Evolutionary conservation across 2,329 filamentous ascomycete species (phyloP), one percentile per base, ranked within the genome.

Genomic region (Venturiaceae sp.): DNA sequence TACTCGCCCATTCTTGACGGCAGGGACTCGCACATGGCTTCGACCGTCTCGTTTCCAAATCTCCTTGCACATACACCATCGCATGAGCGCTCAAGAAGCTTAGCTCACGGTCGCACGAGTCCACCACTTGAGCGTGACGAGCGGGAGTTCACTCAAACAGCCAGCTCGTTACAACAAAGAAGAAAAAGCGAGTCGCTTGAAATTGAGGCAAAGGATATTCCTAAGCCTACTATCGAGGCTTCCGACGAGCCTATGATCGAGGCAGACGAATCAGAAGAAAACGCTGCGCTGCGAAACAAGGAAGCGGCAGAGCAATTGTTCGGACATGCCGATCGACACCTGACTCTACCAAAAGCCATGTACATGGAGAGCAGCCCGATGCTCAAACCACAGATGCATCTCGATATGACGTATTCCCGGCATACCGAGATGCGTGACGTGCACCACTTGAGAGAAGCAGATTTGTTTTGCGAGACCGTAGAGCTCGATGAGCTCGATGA

Each of bases 131-230:
- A 97, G 75, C 90, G 88, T 66, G 92, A 97, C 66, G 92, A 97
- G 77, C 89, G 88, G 68, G 94, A 97, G 72, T 99, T 99, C 69
- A 96, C 92, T 6, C 90, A 95, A 74, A 97, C 92, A 1, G 94
- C 94, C 16, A 89, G 90, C 64, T 90, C 87, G 53, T 82, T 97
- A 65, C 89, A 83, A 60, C 78, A 46, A 34, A 59, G 58, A 30
- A 58, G 46, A 30, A 19, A 23, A 34, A 30, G 34, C 32, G 58
- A 59, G 16, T 26, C 54, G 3, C 21, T 52, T 8, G 53, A 60
- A 9, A 14, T 34, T 21, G 52, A 53, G 26, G 52, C 41, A 37
- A 30, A 60, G 32, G 52, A 55, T 16, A n/a, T 28, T 23, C 32
- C 30, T 14, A 30, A 37, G 21, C 16, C 34, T 16, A 55, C 23